Base-by-base conservation (phyloP, 169 alveolate species). In the Theileria annulata region DNA sequence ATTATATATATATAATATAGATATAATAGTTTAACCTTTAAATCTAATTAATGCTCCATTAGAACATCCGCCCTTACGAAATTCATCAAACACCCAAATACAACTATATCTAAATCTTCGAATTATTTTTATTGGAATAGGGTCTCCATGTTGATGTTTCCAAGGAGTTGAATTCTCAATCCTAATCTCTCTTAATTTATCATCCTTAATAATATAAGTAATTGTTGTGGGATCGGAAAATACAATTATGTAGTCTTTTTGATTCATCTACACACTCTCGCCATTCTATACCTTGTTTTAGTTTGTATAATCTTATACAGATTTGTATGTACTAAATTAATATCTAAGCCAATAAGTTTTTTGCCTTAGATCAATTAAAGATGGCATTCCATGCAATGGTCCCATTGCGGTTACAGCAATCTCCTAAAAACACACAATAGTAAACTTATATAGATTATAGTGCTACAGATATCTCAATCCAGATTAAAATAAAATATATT, bases 371-470 rank as follows among this genome's bases (percentile, higher is more conserved):
- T 91, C 95, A 21, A 68, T 23, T 73, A 88, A 81, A 31, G 91
- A 87, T 3, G 92, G 95, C 90, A 91, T 80, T 47, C 95, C 95
- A 68, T 91, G 95, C 25, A 88, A 66, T 6, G 95, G 92, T 1
- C 95, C 95, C 66, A 91, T 81, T 0, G 94, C 95, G 13, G 94
- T 91, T 56, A 91, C 90, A 0, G 95, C 94, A 66, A 91, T 77
- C 70, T 91, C 94, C 30, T 74, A 67, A 25, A n/a, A 70, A 21
- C 58, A 37, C 2, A 64, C 10, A 25, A 2, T 21, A 21, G 30
- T 25, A 1, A 56, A 19, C 5, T 37, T 64, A 64, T 64, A 21
- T 3, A 59, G 30, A 58, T n/a, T n/a, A n/a, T 58, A 58, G 8
- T 58, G 30, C 47, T 31, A 3, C 8, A 59, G 8, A 42, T 8